phyloP scores from a whole-genome alignment of 164 flowering plant species.

The Vitis rotundifolia region DNA sequence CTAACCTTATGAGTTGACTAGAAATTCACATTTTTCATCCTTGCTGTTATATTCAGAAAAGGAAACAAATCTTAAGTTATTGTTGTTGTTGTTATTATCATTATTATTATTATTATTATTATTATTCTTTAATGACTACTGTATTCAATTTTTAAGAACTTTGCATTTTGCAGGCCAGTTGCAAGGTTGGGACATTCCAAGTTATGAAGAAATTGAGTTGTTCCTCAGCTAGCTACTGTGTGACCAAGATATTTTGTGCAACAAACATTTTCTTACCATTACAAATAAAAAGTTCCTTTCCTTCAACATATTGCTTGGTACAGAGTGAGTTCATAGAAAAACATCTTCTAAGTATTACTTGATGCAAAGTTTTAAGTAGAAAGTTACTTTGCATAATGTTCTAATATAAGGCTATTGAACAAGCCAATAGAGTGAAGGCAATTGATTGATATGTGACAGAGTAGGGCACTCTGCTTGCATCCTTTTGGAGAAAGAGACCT shows the following conservation, averaged over 20 bases:
- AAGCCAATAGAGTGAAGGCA: constrained; percentile 14
- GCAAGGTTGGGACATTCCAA: constrained; percentile 21
- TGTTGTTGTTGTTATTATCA: background rate
- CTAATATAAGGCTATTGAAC: constrained; percentile 12
- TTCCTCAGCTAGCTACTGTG: background rate
- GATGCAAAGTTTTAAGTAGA: too few species aligned
- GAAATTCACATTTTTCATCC: background rate
- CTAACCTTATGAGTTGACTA: background rate
- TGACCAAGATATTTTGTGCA: too few species aligned
- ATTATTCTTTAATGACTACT: background rate
- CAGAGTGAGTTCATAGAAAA: too few species aligned
- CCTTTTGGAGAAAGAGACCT: constrained; percentile 30
- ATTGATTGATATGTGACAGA: constrained; percentile 18
- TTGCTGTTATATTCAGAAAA: background rate
- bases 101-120: too few species aligned
- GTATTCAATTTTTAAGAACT: background rate
- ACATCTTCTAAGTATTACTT: too few species aligned
- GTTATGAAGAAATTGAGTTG: constrained; percentile 9
- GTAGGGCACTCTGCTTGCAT: constrained; percentile 27
- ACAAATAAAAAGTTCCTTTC: too few species aligned
- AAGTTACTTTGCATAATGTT: too few species aligned
- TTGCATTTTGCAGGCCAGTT: constrained; percentile 31
- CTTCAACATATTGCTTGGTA: too few species aligned
- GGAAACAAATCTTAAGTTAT: background rate
- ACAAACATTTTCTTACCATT: too few species aligned